Conservation (phyloP, 208 protist species). For the Vickermania ingenoplastis region DNA sequence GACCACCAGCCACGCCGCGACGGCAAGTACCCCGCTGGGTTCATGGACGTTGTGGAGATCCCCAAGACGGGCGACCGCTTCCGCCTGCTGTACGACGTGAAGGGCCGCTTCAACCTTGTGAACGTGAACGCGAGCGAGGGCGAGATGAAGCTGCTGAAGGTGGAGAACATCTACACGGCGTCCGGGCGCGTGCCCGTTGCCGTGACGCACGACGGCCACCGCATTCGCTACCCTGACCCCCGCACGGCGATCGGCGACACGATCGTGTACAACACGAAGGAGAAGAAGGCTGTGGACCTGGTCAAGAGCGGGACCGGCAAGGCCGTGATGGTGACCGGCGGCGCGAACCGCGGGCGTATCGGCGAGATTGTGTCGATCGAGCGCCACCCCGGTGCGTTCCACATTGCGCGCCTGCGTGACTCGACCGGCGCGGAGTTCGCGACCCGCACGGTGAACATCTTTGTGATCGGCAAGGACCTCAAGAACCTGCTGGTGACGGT, state of each 20-base stretch:
- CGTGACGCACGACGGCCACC: slow-evolving; percentile 98
- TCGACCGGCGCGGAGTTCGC: slow-evolving; percentile 91
- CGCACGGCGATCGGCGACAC: no score
- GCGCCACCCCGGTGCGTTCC: slow-evolving; percentile 93
- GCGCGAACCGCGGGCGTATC: slow-evolving; percentile 97
- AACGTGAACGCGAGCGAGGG: slow-evolving; percentile 93
- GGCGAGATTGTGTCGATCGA: slow-evolving; percentile 94
- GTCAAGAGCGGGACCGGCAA: slow-evolving; percentile 89
- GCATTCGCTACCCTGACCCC: slow-evolving; percentile 99
- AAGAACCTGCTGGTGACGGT: slow-evolving; percentile 89
- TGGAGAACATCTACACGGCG: slow-evolving; percentile 87
- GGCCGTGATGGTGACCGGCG: slow-evolving; percentile 95
- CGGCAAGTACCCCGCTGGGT: slow-evolving; percentile 96
- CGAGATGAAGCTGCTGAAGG: slow-evolving; percentile 96
- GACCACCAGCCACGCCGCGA: no score
- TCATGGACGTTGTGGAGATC: slow-evolving; percentile 98
- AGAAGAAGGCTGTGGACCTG: slow-evolving; percentile 90
- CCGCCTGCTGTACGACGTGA: slow-evolving; percentile 98
- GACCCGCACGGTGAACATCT: slow-evolving; percentile 98
- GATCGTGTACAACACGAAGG: slow-evolving; percentile 96
- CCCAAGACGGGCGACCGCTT: slow-evolving; percentile 98
- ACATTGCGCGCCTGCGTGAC: slow-evolving; percentile 97
- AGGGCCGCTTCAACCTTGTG: slow-evolving; percentile 97
- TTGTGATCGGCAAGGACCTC: slow-evolving; percentile 96
- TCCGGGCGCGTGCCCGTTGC: slow-evolving; percentile 93